phyloP scores from a whole-genome alignment of 176 grass and related monocot genomes.

The barley (Hordeum vulgare) region DNA sequence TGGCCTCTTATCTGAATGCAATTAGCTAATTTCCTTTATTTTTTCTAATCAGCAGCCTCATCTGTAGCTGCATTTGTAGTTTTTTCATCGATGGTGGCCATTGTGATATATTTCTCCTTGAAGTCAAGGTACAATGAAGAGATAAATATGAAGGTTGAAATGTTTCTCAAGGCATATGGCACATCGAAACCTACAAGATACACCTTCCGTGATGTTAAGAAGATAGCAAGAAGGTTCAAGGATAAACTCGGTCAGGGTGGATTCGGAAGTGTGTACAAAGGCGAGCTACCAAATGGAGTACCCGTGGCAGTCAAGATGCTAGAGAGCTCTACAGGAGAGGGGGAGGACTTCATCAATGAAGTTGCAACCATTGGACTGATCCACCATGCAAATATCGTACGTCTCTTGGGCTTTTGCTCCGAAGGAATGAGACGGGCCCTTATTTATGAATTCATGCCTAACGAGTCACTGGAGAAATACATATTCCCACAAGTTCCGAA shows the following conservation, averaged over 20 bases:
- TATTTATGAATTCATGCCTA: too few species aligned
- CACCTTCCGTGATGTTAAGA: constrained; percentile 53
- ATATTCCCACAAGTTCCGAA: constrained; percentile 11
- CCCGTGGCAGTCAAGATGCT: too few species aligned
- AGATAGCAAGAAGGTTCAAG: constrained; percentile 46
- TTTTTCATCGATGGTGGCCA: background rate
- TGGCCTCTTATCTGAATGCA: background rate
- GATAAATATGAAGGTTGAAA: constrained; percentile 32
- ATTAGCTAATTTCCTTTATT: background rate
- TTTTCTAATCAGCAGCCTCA: constrained; percentile 5
- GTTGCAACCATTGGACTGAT: too few species aligned
- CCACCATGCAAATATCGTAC: too few species aligned
- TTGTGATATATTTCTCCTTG: background rate
- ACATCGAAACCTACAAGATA: constrained; percentile 58
- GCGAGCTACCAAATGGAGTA: too few species aligned
- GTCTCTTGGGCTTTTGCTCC: too few species aligned
- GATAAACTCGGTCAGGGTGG: constrained; percentile 41
- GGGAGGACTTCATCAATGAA: too few species aligned
- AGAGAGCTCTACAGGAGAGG: too few species aligned
- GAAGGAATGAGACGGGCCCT: too few species aligned
- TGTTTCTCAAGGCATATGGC: constrained; percentile 40
- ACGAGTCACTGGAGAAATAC: constrained; percentile 49
- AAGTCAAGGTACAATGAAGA: constrained; percentile 28
- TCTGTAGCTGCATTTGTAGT: background rate
- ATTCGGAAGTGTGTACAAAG: constrained; percentile 58